Percentiles rank a stretch among this genome's conserved stretches.
These are phyloP conservation scores for Corylus americana DNA, from an alignment of 306 rosid genomes.

Conservation along the genomic window DNA sequence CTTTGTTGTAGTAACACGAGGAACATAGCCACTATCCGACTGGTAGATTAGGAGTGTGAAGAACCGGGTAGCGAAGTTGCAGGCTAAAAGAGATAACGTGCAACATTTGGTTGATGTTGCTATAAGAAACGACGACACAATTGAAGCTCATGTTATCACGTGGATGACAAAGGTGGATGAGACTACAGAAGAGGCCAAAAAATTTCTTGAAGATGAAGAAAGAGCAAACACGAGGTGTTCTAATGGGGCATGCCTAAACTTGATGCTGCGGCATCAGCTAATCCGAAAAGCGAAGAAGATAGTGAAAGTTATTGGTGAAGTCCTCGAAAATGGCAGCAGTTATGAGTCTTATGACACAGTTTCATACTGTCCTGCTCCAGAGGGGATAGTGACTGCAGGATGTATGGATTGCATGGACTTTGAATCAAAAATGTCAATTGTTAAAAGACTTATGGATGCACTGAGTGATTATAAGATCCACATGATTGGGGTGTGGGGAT, in stretches of 20 bases:
- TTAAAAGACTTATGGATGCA: no score
- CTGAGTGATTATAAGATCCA: neutral
- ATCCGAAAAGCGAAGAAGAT: constrained; percentile 23
- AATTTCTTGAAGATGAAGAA: neutral
- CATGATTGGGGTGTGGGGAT: neutral
- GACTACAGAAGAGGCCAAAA: neutral
- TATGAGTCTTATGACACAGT: neutral
- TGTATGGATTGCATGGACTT: no score
- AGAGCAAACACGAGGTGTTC: neutral
- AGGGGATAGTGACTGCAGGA: neutral
- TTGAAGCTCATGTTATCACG: neutral
- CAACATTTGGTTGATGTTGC: neutral
- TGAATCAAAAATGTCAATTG: no score
- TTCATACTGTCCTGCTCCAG: neutral
- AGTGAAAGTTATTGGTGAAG: neutral
- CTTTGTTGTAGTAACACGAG: no score
- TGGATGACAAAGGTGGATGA: neutral
- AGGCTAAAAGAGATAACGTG: neutral
- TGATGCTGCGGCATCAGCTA: neutral
- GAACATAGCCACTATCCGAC: no score
- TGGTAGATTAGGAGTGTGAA: neutral
- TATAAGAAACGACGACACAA: neutral
- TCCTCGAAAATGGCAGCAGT: neutral
- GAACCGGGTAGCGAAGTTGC: neutral
- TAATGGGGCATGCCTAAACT: neutral